These are phyloP conservation scores for Lepiota venenata DNA, from an alignment of 768 basidiomycete species.

Conservation along the genomic window DNA sequence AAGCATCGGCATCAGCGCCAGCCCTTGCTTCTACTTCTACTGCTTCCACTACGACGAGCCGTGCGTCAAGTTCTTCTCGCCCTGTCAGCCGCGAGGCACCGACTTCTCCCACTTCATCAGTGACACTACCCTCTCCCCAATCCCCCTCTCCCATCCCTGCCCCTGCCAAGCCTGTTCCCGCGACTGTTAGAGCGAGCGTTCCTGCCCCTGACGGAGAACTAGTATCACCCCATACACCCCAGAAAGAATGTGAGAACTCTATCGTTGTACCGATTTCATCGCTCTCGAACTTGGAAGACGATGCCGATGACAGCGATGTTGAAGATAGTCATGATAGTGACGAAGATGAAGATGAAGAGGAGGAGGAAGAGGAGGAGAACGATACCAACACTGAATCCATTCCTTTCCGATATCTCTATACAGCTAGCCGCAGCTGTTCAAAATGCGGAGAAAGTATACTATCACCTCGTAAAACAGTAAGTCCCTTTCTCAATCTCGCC, in stretches of 20 bases:
- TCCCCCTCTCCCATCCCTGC: too few relatives aligned
- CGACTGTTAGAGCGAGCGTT: not conserved
- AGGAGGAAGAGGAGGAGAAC: slow-evolving; percentile 1
- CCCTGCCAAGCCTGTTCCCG: not conserved
- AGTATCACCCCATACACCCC: too few relatives aligned
- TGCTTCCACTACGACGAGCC: not conserved
- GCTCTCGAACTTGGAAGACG: slow-evolving; percentile 8
- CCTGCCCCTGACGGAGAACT: too few relatives aligned
- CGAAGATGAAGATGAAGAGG: not conserved
- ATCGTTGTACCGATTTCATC: slow-evolving; percentile 9
- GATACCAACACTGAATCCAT: not conserved
- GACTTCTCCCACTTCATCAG: not conserved
- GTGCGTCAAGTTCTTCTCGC: slow-evolving; percentile 8
- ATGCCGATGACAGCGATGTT: not conserved
- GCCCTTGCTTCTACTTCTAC: not conserved
- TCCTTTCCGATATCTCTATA: slow-evolving; percentile 19
- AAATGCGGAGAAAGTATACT: slow-evolving; percentile 21
- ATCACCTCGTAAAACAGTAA: slow-evolving; percentile 21
- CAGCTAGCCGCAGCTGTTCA: slow-evolving; percentile 20
- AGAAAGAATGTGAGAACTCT: not conserved
- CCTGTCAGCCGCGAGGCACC: not conserved
- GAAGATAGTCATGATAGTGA: not conserved
- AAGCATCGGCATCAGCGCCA: slow-evolving; percentile 8
- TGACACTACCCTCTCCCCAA: not conserved
- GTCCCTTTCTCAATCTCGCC: slow-evolving; percentile 6